Percentiles rank a stretch among this genome's conserved stretches.
Conservation (phyloP, 257 asterid genomes). For the Haberlea rhodopensis region DNA sequence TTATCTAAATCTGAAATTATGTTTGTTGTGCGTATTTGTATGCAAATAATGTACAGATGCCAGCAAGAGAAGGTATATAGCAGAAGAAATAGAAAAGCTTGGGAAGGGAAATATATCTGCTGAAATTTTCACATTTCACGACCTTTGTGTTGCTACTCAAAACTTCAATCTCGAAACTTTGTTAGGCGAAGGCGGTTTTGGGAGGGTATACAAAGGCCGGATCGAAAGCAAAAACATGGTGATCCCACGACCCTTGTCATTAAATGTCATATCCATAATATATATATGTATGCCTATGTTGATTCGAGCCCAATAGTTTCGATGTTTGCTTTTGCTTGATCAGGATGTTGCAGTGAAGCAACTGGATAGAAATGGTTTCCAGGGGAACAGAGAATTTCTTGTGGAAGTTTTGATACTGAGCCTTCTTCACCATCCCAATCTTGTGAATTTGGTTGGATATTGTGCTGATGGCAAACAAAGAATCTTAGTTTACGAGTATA, state of each 20-base stretch:
- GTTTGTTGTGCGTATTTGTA: background rate
- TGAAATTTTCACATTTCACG: conserved; percentile 38
- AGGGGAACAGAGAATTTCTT: conserved; percentile 69
- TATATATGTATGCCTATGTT: background rate
- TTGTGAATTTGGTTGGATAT: conserved; percentile 68
- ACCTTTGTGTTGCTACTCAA: conserved; percentile 42
- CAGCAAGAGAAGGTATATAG: conserved; percentile 52
- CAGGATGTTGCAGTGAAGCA: conserved; percentile 81
- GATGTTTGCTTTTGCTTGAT: conserved; percentile 1
- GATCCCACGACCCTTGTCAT: conserved; percentile 4
- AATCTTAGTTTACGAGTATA: conserved; percentile 60
- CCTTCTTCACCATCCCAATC: conserved; percentile 66
- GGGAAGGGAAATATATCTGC: conserved; percentile 56
- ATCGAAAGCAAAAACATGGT: conserved; percentile 38
- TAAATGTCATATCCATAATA: background rate
- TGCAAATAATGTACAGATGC: conserved; percentile 41
- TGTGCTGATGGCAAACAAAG: conserved; percentile 78
- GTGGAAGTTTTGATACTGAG: conserved; percentile 77
- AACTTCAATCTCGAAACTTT: conserved; percentile 33
- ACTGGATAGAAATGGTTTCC: conserved; percentile 73
- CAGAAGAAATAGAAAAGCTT: conserved; percentile 57
- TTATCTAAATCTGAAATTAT: conserved; percentile 6
- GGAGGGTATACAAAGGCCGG: conserved; percentile 59
- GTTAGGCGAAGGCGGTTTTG: conserved; percentile 64
- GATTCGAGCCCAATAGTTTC: background rate